A percentile compares a stretch with the other conserved stretches of the same genome.
Evolutionary conservation across 257 asterid genomes (phyloP).

Genomic region (Solanum infundibuliforme): DNA sequence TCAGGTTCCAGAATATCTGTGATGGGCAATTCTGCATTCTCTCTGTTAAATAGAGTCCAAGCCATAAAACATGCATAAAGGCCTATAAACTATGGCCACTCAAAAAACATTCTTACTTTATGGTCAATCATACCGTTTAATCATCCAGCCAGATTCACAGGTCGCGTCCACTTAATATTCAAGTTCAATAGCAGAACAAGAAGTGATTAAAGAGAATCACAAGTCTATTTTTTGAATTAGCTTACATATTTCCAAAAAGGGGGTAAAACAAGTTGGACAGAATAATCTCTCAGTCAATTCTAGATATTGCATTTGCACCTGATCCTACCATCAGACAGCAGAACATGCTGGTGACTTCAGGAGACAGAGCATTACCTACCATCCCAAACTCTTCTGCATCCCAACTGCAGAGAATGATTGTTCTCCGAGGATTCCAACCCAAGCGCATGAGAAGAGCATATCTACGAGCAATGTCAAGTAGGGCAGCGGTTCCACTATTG

Average conservation of each 20-base stretch:
- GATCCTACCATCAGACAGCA: not conserved
- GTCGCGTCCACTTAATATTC: not conserved
- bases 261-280: not conserved
- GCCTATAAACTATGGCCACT: not conserved
- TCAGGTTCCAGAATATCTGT: not conserved
- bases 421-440: slow-evolving; percentile 91
- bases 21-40: not conserved
- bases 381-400: slow-evolving; percentile 99
- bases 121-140: not conserved
- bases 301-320: not conserved
- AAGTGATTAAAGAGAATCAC: not conserved
- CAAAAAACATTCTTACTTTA: not conserved
- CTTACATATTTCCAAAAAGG: not conserved
- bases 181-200: not conserved
- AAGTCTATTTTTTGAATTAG: not conserved
- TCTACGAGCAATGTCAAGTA: slow-evolving; percentile 87
- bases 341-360: not conserved
- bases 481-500: slow-evolving; percentile 85
- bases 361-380: slow-evolving; percentile 66
- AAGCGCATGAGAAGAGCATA: slow-evolving; percentile 55
- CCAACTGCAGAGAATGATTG: slow-evolving; percentile 88
- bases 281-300: not conserved
- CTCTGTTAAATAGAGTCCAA: not conserved
- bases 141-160: not conserved
- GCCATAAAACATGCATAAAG: not conserved